Conservation (phyloP, 2,329 filamentous ascomycete species). For the Fusarium secorum region DNA sequence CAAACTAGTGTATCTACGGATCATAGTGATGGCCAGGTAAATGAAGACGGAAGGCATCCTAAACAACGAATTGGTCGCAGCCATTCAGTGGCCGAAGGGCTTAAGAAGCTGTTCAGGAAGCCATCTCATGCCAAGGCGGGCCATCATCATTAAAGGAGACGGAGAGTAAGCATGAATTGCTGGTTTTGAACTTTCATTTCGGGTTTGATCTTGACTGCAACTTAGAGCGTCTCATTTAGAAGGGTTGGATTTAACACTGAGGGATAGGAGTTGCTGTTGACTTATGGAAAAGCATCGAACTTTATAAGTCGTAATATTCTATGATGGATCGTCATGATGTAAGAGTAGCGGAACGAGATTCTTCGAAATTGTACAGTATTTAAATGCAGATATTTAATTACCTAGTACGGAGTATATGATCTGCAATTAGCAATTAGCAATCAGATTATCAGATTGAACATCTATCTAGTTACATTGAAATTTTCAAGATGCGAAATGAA, state of each 20-base stretch:
- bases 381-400: no score
- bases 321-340: background rate
- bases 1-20: slow-evolving; percentile 13
- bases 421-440: background rate
- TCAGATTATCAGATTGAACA: background rate
- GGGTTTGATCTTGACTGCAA: background rate
- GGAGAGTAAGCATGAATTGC: background rate
- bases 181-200: background rate
- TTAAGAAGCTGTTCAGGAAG: slow-evolving; percentile 52
- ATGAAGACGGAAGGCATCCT: slow-evolving; percentile 3
- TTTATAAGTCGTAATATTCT: slow-evolving; percentile 1
- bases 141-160: background rate
- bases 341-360: background rate
- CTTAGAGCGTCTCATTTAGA: background rate
- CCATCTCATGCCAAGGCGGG: slow-evolving; percentile 27
- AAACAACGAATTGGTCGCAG: slow-evolving; percentile 39
- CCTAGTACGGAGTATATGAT: background rate
- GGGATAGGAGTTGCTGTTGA: background rate
- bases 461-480: background rate
- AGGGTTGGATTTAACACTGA: background rate
- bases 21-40: background rate
- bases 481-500: background rate
- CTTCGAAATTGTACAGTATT: background rate
- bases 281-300: background rate
- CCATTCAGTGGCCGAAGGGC: slow-evolving; percentile 48